Conservation (phyloP, 495 filamentous ascomycete genomes). For the Penicillium maclennaniae region DNA sequence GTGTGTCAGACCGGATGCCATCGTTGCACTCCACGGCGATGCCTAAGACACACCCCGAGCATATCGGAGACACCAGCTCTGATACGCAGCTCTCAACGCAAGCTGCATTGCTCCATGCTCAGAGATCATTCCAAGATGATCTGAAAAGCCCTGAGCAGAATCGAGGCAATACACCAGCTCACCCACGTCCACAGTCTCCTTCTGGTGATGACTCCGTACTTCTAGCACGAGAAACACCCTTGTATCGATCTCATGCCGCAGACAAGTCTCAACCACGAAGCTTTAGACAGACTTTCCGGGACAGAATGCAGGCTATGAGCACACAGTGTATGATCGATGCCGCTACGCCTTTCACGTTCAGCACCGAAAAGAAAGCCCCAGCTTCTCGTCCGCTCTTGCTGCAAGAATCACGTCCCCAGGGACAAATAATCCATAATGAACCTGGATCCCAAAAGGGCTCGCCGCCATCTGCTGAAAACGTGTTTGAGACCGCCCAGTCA, state of each 20-base stretch:
- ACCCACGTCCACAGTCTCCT: constrained; percentile 14
- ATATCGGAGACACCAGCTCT: constrained; percentile 16
- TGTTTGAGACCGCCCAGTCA: constrained; percentile 5
- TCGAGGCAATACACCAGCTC: constrained; percentile 11
- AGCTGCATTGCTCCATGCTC: constrained; percentile 45
- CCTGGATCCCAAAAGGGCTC: background rate
- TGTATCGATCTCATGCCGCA: constrained; percentile 20
- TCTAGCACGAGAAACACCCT: constrained; percentile 35
- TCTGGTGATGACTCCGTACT: constrained; percentile 11
- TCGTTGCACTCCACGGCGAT: constrained; percentile 40
- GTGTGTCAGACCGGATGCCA: constrained; percentile 29
- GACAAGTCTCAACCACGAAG: constrained; percentile 1
- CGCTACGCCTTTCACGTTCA: constrained; percentile 46
- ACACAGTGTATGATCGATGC: constrained; percentile 51
- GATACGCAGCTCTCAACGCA: constrained; percentile 48
- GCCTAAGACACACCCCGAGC: constrained; percentile 20
- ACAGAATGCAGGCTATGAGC: constrained; percentile 33
- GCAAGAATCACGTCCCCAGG: constrained; percentile 11
- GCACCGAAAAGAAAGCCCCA: constrained; percentile 37
- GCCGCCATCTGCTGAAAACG: background rate
- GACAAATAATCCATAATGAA: constrained; percentile 2
- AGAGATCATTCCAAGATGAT: constrained; percentile 46
- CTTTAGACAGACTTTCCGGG: constrained; percentile 7
- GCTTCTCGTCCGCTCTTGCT: constrained; percentile 11
- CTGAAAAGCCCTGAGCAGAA: constrained; percentile 31